These are phyloP conservation scores for Pontederia paniculata DNA, from an alignment of 176 grass and related monocot species.

Conservation along the genomic window DNA sequence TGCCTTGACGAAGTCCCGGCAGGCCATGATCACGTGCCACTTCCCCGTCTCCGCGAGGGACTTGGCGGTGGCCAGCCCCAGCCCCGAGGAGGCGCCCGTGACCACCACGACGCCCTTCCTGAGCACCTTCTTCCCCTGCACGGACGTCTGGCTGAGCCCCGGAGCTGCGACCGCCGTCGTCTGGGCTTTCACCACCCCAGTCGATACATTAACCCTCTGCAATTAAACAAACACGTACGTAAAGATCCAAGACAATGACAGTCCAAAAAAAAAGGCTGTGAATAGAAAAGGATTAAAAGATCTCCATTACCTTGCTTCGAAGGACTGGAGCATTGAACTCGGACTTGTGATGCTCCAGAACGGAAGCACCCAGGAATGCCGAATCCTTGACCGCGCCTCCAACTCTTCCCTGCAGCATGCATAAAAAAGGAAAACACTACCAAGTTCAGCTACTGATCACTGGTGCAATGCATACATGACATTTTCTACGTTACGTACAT, in stretches of 20 bases:
- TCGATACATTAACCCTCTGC: background rate
- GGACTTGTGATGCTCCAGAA: slow-evolving; percentile 16
- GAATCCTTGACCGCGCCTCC: slow-evolving; percentile 17
- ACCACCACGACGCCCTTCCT: slow-evolving; percentile 74
- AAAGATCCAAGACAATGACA: background rate
- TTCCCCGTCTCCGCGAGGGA: slow-evolving; percentile 63
- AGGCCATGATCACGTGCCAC: slow-evolving; percentile 91
- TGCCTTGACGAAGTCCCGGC: slow-evolving; percentile 81
- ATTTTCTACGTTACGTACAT: slow-evolving; percentile 16
- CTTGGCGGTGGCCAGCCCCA: slow-evolving; percentile 76
- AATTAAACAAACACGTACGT: slow-evolving; percentile 14
- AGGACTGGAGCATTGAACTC: slow-evolving; percentile 6
- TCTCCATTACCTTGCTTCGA: background rate
- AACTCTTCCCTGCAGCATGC: slow-evolving; percentile 21
- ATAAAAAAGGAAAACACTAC: background rate
- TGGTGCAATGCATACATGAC: background rate
- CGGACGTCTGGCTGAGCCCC: slow-evolving; percentile 1
- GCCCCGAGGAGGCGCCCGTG: slow-evolving; percentile 73
- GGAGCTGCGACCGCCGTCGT: slow-evolving; percentile 38
- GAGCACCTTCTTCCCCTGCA: slow-evolving; percentile 52
- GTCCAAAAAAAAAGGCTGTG: background rate
- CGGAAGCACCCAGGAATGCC: slow-evolving; percentile 24
- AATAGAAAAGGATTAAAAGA: background rate
- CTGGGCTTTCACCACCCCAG: slow-evolving; percentile 33
- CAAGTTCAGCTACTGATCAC: background rate